phyloP scores from a whole-genome alignment of 2,329 filamentous ascomycete species.

The Rutstroemia sp. region DNA sequence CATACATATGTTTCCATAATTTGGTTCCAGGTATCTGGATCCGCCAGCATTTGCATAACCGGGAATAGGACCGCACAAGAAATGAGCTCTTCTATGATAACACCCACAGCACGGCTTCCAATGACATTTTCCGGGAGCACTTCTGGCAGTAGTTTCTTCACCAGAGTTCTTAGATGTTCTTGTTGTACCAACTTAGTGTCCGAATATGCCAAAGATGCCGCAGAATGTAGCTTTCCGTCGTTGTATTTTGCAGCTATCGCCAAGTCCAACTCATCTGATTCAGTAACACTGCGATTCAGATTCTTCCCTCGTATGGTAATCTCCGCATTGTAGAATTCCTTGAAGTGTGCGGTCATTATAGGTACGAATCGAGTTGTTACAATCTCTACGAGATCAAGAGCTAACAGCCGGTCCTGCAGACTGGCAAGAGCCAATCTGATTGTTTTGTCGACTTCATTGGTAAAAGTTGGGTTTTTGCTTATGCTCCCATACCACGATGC shows the following conservation, averaged over 20 bases:
- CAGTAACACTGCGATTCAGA: slow-evolving; percentile 81
- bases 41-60: slow-evolving; percentile 69
- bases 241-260: slow-evolving; percentile 93
- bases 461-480: slow-evolving; percentile 70
- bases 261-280: slow-evolving; percentile 91
- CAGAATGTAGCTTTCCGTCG: slow-evolving; percentile 80
- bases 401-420: slow-evolving; percentile 64
- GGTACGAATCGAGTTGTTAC: slow-evolving; percentile 78
- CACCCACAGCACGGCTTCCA: slow-evolving; percentile 72
- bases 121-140: slow-evolving; percentile 68
- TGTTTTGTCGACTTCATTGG: slow-evolving; percentile 77
- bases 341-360: slow-evolving; percentile 80
- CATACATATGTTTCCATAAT: slow-evolving; percentile 75
- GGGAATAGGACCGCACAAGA: slow-evolving; percentile 85
- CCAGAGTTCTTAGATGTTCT: slow-evolving; percentile 74
- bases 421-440: slow-evolving; percentile 66
- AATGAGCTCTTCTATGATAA: slow-evolving; percentile 83
- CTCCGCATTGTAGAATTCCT: slow-evolving; percentile 87
- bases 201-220: slow-evolving; percentile 73
- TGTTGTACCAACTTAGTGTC: slow-evolving; percentile 83
- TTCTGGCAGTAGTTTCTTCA: slow-evolving; percentile 63
- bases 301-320: slow-evolving; percentile 78
- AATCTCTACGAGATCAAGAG: slow-evolving; percentile 77
- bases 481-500: slow-evolving; percentile 84
- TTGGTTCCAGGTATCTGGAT: slow-evolving; percentile 97